Conservation (phyloP, 805 yeast genomes). For the Martiniozyma abietophila region DNA sequence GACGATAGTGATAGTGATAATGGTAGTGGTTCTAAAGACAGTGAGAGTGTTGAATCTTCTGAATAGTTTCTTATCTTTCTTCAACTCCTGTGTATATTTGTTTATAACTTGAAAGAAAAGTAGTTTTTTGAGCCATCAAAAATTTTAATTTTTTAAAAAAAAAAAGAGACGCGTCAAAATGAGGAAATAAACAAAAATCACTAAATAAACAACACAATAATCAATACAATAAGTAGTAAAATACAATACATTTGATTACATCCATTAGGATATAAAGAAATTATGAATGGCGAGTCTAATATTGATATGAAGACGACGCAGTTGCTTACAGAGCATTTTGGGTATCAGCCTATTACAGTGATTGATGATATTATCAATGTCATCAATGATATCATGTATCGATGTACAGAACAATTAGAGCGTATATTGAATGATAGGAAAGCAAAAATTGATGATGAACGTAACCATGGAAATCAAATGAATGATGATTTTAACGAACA, state of each 20-base stretch:
- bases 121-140: too few relatives aligned
- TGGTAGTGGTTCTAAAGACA: not conserved
- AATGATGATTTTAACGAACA: constrained; percentile 17
- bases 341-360: constrained; percentile 71
- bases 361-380: constrained; percentile 85
- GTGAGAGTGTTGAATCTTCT: too few relatives aligned
- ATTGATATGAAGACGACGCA: constrained; percentile 26
- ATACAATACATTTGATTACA: too few relatives aligned
- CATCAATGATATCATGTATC: constrained; percentile 74
- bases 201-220: too few relatives aligned
- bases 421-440: constrained; percentile 37
- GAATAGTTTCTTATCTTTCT: too few relatives aligned
- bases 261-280: too few relatives aligned
- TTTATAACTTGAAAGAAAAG: too few relatives aligned
- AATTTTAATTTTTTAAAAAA: too few relatives aligned
- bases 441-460: constrained; percentile 11
- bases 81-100: too few relatives aligned
- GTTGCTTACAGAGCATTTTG: constrained; percentile 76
- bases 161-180: too few relatives aligned
- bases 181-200: too few relatives aligned
- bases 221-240: too few relatives aligned
- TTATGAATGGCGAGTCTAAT: constrained; percentile 4
- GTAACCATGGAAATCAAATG: constrained; percentile 8
- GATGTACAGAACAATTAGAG: constrained; percentile 74
- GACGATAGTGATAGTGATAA: constrained; percentile 2